These are phyloP conservation scores for Rhizoclosmatium globosum DNA, from an alignment of 192 early-diverging fungal genomes.

Conservation along the genomic window DNA sequence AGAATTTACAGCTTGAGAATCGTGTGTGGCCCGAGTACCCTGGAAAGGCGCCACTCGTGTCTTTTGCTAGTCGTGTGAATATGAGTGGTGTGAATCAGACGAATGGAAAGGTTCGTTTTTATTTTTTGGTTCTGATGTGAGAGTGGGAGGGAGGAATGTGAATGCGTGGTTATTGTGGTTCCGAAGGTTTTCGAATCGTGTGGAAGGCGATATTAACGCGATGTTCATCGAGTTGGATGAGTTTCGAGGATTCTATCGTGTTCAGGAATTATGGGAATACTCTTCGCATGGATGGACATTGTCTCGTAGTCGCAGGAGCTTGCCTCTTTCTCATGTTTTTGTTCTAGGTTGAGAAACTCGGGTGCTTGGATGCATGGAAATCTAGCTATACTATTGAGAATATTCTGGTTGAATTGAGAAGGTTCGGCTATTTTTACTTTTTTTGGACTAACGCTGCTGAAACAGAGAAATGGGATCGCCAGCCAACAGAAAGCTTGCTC, in stretches of 20 bases:
- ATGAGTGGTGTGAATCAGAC: constrained; percentile 85
- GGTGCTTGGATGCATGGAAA: constrained; percentile 88
- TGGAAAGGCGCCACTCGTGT: constrained; percentile 76
- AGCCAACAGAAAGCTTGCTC: constrained; percentile 84
- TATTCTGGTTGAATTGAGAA: constrained; percentile 81
- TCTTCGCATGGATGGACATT: not conserved
- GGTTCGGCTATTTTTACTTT: constrained; percentile 53
- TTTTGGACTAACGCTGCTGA: not conserved
- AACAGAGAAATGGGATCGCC: constrained; percentile 86
- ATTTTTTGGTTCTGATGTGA: not conserved
- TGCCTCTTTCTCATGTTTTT: not conserved
- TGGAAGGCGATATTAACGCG: no score
- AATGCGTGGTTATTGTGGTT: not conserved
- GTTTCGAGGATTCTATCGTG: not conserved
- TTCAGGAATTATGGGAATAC: not conserved
- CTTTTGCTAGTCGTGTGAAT: constrained; percentile 86
- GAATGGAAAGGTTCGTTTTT: constrained; percentile 71
- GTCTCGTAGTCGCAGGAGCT: not conserved
- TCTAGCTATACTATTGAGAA: constrained; percentile 78
- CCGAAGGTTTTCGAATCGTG: not conserved
- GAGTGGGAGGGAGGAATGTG: not conserved
- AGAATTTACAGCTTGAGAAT: constrained; percentile 91
- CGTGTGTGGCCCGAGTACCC: constrained; percentile 90
- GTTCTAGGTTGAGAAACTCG: constrained; percentile 75
- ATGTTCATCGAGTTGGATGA: not conserved